Evolutionary conservation across 176 grass and related monocot species (phyloP).

Genomic region (Alloteropsis semialata): DNA sequence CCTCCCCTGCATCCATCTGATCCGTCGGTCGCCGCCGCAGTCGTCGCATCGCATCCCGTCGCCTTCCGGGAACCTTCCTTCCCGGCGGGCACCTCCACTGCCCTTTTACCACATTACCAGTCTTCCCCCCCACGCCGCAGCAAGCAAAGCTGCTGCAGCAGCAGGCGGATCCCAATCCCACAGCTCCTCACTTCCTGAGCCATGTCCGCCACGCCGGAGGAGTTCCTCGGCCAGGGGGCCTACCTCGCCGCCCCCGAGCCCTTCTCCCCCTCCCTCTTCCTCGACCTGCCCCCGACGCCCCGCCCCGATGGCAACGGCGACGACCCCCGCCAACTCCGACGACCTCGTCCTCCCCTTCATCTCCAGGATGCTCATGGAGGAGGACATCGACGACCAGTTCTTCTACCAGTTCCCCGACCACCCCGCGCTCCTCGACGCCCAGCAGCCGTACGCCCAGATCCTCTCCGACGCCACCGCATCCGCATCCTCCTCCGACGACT

Average conservation of each 20-base stretch:
- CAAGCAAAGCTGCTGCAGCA: neutral
- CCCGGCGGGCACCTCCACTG: too few relatives aligned
- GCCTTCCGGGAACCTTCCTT: too few relatives aligned
- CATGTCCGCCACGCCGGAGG: slow-evolving; percentile 8
- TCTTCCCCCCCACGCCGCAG: too few relatives aligned
- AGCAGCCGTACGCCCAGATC: slow-evolving; percentile 47
- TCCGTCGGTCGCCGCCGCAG: too few relatives aligned
- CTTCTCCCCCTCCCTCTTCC: slow-evolving; percentile 49
- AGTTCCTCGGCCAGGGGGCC: neutral
- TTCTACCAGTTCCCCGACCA: slow-evolving; percentile 53
- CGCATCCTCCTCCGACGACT: neutral
- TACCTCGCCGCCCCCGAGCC: slow-evolving; percentile 28
- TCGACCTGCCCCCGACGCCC: slow-evolving; percentile 40
- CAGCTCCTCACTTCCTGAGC: neutral
- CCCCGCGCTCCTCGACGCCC: slow-evolving; percentile 42
- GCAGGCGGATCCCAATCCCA: neutral
- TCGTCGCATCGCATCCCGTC: too few relatives aligned
- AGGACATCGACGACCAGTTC: slow-evolving; percentile 65
- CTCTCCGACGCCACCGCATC: slow-evolving; percentile 26
- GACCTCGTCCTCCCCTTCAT: slow-evolving; percentile 75
- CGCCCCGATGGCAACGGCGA: slow-evolving; percentile 8
- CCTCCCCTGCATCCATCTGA: too few relatives aligned
- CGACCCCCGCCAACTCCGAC: slow-evolving; percentile 20
- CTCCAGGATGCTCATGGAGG: slow-evolving; percentile 72
- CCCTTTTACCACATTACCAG: too few relatives aligned